These are phyloP conservation scores for Penicillium subrubescens DNA, from an alignment of 495 filamentous ascomycete genomes.

Conservation along the genomic window DNA sequence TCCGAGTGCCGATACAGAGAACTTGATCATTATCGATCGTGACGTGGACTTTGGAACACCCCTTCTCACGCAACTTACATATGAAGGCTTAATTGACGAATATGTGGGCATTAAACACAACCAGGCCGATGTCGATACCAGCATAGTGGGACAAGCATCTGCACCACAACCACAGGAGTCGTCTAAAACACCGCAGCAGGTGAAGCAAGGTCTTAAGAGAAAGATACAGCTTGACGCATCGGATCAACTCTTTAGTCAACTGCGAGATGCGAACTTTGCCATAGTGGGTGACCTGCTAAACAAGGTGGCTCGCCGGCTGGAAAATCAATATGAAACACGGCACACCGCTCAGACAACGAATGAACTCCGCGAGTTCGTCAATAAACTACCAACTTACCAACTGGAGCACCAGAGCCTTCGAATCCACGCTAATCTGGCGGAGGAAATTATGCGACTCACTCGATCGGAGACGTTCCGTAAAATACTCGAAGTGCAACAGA, in stretches of 20 bases:
- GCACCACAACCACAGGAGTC: slow-evolving; percentile 55
- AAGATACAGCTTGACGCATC: slow-evolving; percentile 89
- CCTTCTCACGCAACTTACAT: slow-evolving; percentile 92
- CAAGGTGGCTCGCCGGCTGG: slow-evolving; percentile 84
- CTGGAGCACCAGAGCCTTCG: slow-evolving; percentile 90
- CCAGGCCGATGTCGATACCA: slow-evolving; percentile 90
- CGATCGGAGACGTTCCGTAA: slow-evolving; percentile 84
- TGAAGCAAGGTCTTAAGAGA: slow-evolving; percentile 72
- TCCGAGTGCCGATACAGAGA: slow-evolving; percentile 87
- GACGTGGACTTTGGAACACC: slow-evolving; percentile 91
- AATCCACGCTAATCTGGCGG: slow-evolving; percentile 86
- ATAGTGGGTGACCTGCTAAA: slow-evolving; percentile 88
- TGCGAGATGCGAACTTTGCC: slow-evolving; percentile 93
- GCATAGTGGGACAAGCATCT: slow-evolving; percentile 76
- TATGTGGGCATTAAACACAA: slow-evolving; percentile 85
- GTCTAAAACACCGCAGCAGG: slow-evolving; percentile 54
- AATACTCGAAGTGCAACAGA: slow-evolving; percentile 91
- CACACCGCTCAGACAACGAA: slow-evolving; percentile 84
- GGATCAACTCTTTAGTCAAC: slow-evolving; percentile 84
- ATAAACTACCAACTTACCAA: slow-evolving; percentile 88
- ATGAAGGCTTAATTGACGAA: slow-evolving; percentile 96
- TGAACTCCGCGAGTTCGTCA: slow-evolving; percentile 90
- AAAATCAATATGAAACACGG: slow-evolving; percentile 86
- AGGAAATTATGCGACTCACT: slow-evolving; percentile 93
- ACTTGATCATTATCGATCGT: slow-evolving; percentile 90